Conservation (phyloP, 345 rosid genomes). For the Pelargonium nanum region DNA sequence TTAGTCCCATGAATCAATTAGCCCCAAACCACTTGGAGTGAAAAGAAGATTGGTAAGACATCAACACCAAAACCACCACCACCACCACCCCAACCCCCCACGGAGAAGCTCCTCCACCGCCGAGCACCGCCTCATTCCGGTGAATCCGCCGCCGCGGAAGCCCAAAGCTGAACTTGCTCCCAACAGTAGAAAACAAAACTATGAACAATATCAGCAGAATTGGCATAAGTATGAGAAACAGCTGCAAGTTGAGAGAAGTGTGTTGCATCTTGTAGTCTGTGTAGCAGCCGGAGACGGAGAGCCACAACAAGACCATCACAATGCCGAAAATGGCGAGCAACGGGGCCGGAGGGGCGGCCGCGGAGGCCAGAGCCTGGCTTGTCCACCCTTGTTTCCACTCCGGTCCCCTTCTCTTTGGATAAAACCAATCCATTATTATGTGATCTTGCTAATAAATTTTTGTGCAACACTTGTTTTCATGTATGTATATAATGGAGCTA, state of each 20-base stretch:
- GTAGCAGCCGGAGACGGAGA: conserved; percentile 28
- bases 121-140: not conserved
- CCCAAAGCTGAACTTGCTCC: conserved; percentile 14
- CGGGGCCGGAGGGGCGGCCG: conserved; percentile 30
- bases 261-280: conserved; percentile 17
- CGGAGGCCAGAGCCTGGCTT: conserved; percentile 26
- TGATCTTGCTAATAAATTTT: no score
- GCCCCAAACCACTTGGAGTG: conserved; percentile 45
- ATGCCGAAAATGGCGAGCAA: conserved; percentile 38
- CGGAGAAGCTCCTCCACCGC: conserved; percentile 15
- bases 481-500: no score
- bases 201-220: conserved; percentile 23
- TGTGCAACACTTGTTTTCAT: no score
- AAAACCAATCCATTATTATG: conserved; percentile 54
- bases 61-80: conserved; percentile 27
- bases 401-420: conserved; percentile 42
- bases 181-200: conserved; percentile 15
- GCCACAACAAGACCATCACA: conserved; percentile 36
- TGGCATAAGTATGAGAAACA: conserved; percentile 27
- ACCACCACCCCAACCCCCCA: conserved; percentile 36
- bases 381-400: conserved; percentile 51
- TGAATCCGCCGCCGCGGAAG: conserved; percentile 1
- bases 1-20: no score
- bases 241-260: conserved; percentile 25
- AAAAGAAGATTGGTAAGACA: conserved; percentile 44